Evolutionary conservation across 192 early-diverging fungal genomes (phyloP), one percentile per base, ranked within the genome.

Genomic region (Pilobolus umbonatus): DNA sequence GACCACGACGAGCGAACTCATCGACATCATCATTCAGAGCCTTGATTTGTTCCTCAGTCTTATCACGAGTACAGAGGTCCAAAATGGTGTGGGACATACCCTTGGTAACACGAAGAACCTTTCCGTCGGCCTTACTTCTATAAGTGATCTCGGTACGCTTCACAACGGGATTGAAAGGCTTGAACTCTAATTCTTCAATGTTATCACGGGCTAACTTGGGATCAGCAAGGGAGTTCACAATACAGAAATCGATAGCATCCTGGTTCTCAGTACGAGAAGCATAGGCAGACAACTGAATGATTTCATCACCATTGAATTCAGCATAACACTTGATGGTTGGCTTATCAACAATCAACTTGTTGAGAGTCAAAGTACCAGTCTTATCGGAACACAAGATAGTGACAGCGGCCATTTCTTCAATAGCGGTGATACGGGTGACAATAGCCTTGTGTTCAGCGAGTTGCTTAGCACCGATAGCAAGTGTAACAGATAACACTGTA

Each of bases 351-450:
- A 79, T 85, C 28, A 86, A 73, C 74, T 88, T 82, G 81, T 93
- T 94, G 22, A 91, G 67, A 22, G 93, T 95, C 32, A 94, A 75
- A 29, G 92, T 94, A 67, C 92, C 92, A 50, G 92, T 95, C 82
- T 95, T 95, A 79, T 94, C 91, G 28, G 89, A 90, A 81, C 89
- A 92, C 63, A 94, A 86, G 62, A 86, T 85, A 64, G 83, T 85
- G 28, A 88, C 85, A 57, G 80, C 85, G 34, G 85, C 82, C 65
- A 87, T 80, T 60, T 86, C 84, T 69, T 88, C 86, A 58, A 90
- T 86, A 25, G 87, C 87, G 57, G 85, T 80, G 70, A 90, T 85
- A 45, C 86, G 84, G 54, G 83, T 86, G 40, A 87, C 86, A 59
- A 90, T 84, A 35, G 86, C 87, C 78, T 86, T 85, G 79, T 88